phyloP scores from a whole-genome alignment of 352 stramenopile species.

The Poterioochromonas sp. region DNA sequence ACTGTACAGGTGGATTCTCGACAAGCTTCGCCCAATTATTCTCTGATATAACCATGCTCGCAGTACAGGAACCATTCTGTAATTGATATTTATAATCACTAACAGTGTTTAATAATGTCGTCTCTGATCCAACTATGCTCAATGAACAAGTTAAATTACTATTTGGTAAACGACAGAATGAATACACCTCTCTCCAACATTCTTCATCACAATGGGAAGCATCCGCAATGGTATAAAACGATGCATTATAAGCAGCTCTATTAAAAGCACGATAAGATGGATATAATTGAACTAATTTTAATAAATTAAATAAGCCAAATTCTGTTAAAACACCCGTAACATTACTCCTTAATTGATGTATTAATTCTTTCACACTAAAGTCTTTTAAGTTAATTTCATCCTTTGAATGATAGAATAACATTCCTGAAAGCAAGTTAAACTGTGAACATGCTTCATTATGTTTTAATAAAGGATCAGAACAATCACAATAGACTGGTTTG shows the following conservation, averaged over 20 bases:
- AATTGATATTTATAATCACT: slow-evolving; percentile 2
- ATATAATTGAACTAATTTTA: neutral
- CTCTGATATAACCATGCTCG: neutral
- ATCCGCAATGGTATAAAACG: neutral
- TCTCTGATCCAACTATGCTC: neutral
- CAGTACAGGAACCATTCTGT: neutral
- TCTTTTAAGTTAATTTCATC: no score
- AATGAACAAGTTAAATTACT: neutral
- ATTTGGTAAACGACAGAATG: neutral
- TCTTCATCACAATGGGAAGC: neutral
- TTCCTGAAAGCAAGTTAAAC: slow-evolving; percentile 6
- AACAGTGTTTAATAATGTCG: neutral
- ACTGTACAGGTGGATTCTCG: neutral
- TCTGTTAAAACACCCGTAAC: neutral
- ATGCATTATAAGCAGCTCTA: slow-evolving; percentile 5
- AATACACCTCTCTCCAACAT: neutral
- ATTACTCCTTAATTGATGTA: neutral
- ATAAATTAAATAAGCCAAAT: neutral
- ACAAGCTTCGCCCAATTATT: neutral
- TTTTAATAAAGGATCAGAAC: neutral
- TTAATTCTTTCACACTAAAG: neutral
- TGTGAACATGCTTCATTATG: neutral
- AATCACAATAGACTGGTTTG: neutral
- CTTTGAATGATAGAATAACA: neutral
- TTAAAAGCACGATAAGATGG: neutral